A percentile compares a stretch with the other conserved stretches of the same genome.
Evolutionary conservation across 352 stramenopile species (phyloP).

Genomic region (Phytopythium chamaehyphon): DNA sequence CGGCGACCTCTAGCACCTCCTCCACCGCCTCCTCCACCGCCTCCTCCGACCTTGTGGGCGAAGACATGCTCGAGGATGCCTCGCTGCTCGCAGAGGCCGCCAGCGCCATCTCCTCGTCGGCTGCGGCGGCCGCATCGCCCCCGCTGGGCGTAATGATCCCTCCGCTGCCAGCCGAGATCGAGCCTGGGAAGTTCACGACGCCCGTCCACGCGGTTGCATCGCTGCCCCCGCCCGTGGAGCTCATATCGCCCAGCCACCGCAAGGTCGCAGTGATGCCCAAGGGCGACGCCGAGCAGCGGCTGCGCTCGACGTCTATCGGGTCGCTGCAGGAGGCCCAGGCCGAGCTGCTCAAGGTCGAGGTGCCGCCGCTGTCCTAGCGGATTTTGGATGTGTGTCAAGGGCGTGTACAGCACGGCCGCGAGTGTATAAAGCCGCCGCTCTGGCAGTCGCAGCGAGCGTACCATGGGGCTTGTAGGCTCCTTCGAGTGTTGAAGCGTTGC

Average conservation of each 20-base stretch:
- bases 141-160: constrained; percentile 21
- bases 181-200: constrained; percentile 18
- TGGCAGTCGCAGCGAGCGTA: background rate
- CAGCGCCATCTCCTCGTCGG: constrained; percentile 6
- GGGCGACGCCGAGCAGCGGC: constrained; percentile 12
- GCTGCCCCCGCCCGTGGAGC: constrained; percentile 4
- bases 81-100: constrained; percentile 15
- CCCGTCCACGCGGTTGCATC: constrained; percentile 18
- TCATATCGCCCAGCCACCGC: constrained; percentile 49
- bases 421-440: background rate
- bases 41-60: background rate
- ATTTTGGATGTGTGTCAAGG: no score
- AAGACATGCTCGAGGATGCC: background rate
- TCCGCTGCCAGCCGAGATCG: background rate
- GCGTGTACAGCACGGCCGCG: no score
- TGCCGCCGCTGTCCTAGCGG: no score
- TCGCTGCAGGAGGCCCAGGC: constrained; percentile 28
- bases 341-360: constrained; percentile 1
- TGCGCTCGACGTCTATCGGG: constrained; percentile 34
- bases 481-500: no score
- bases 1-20: background rate
- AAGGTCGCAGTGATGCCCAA: constrained; percentile 40
- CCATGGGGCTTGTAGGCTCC: no score
- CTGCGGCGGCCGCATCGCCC: background rate
- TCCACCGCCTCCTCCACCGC: background rate